phyloP scores from a whole-genome alignment of 2,329 filamentous ascomycete species.

The Aspergillus udagawae region DNA sequence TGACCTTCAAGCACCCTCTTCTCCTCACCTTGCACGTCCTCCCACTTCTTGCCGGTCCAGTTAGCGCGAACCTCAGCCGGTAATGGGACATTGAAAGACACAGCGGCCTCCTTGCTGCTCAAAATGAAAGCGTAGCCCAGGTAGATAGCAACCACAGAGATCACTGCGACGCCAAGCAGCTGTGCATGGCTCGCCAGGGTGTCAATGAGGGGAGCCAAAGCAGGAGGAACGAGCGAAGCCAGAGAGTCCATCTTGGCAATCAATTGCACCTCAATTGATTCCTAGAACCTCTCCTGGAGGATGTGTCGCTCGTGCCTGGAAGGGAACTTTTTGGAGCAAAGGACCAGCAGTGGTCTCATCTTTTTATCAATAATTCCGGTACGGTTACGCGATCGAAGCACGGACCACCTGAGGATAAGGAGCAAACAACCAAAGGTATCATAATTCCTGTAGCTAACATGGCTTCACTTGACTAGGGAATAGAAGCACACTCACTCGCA shows the following conservation, averaged over 20 bases:
- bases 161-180: constrained; percentile 21
- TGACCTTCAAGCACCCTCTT: constrained; percentile 37
- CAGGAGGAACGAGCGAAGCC: constrained; percentile 18
- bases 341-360: constrained; percentile 14
- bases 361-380: constrained; percentile 14
- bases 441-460: background rate
- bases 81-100: constrained; percentile 36
- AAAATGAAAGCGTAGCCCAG: constrained; percentile 29
- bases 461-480: background rate
- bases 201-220: constrained; percentile 16
- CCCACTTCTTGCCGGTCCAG: constrained; percentile 33
- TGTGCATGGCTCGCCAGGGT: constrained; percentile 18
- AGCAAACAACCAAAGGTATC: background rate
- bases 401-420: constrained; percentile 7
- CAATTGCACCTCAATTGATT: constrained; percentile 13
- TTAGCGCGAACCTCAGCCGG: constrained; percentile 32
- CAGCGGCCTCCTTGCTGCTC: constrained; percentile 28
- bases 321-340: background rate
- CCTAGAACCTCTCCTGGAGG: constrained; percentile 1
- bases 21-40: constrained; percentile 29
- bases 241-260: constrained; percentile 23
- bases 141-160: constrained; percentile 29
- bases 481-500: background rate
- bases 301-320: constrained; percentile 1
- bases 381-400: constrained; percentile 6